Evolutionary conservation across 495 filamentous ascomycete genomes (phyloP), one percentile per base, ranked within the genome.

Genomic region (Penicillium crystallinum): DNA sequence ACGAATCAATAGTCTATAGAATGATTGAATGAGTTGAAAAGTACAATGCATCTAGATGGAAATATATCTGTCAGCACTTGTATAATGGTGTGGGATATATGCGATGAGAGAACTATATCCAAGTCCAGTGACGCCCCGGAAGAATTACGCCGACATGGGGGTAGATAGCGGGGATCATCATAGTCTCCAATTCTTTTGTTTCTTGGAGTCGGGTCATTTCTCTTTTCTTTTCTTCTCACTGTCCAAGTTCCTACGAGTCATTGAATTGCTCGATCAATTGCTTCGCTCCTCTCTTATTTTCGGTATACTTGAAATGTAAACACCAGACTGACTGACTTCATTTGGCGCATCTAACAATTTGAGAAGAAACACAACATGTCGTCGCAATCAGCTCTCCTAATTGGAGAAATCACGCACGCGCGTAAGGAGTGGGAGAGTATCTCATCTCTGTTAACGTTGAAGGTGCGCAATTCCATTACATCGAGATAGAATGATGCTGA

Each of bases 371-470:
- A 50, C 48, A 56, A 38, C 34, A 75, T 74, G 68, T 34, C 65
- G 48, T 61, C 59, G 19, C 73, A 75, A 58, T 61, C 75, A 40
- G 78, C 80, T 18, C 73, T 85, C 15, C 67, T 84, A 42, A 76
- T 84, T 55, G 82, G 82, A 46, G 73, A 63, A 18, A 75, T 85
- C 39, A 68, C 73, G 22, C 75, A 80, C 46, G 73, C 80, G 45
- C 66, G 72, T 43, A 74, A 74, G 47, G 79, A 84, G 59, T 84
- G 81, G 82, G 72, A 81, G 54, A 72, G 70, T 29, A 65, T 82
- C 30, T 69, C 71, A 1, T 76, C 73, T 0, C 66, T 80, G 18
- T 65, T 81, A 36, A 75, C 69, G 7, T 66, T 85, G 38, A 81
- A 81, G 68, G 82, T 84, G 55, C 39, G 34, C 35, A 9, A n/a